phyloP scores from a whole-genome alignment of 2,329 filamentous ascomycete genomes.

The Sphaerulina musiva region DNA sequence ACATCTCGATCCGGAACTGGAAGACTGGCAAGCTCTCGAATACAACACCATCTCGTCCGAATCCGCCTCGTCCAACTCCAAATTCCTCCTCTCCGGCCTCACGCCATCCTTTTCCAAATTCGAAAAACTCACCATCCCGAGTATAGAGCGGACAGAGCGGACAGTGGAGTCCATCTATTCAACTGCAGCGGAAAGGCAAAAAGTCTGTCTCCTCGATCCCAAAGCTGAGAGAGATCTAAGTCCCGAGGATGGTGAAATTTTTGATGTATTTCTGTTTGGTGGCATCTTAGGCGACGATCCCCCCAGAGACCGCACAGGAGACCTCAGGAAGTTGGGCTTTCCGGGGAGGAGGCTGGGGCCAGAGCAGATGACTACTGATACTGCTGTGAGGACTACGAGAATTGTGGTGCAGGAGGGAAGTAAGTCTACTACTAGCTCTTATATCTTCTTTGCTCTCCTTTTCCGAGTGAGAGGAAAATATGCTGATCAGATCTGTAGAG shows the following conservation, averaged over 20 bases:
- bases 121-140: slow-evolving; percentile 15
- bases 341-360: slow-evolving; percentile 79
- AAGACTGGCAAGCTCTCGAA: slow-evolving; percentile 88
- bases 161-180: slow-evolving; percentile 77
- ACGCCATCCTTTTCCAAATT: slow-evolving; percentile 50
- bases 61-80: slow-evolving; percentile 58
- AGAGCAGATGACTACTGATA: slow-evolving; percentile 97
- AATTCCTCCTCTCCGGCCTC: slow-evolving; percentile 34
- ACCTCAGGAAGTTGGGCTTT: slow-evolving; percentile 89
- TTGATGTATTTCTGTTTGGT: slow-evolving; percentile 91
- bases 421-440: slow-evolving; percentile 38
- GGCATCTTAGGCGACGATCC: slow-evolving; percentile 63
- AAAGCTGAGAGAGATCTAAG: slow-evolving; percentile 71
- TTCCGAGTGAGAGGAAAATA: background rate
- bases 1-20: slow-evolving; percentile 90
- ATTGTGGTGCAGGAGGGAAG: slow-evolving; percentile 79
- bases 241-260: slow-evolving; percentile 72
- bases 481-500: slow-evolving; percentile 46
- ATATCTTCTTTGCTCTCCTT: background rate
- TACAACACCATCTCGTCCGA: slow-evolving; percentile 83
- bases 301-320: slow-evolving; percentile 77
- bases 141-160: slow-evolving; percentile 14
- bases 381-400: slow-evolving; percentile 86
- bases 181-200: slow-evolving; percentile 55
- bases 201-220: slow-evolving; percentile 85